Conservation (phyloP, 768 basidiomycete species). For the Trametes maxima region DNA sequence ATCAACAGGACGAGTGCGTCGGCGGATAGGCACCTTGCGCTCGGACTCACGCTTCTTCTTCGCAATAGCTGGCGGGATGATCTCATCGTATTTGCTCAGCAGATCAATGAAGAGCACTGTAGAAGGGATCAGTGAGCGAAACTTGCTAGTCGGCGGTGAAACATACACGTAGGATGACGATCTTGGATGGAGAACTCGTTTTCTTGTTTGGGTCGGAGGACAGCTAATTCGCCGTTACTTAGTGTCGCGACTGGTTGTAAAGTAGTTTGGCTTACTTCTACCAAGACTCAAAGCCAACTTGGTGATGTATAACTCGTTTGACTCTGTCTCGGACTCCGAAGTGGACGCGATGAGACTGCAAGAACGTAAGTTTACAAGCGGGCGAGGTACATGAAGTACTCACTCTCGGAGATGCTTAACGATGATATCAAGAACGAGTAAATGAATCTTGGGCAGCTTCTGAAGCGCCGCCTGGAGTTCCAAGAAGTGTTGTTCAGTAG, state of each 20-base stretch:
- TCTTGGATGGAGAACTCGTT: constrained; percentile 88
- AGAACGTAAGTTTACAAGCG: neutral
- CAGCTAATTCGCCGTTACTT: constrained; percentile 45
- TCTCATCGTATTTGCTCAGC: constrained; percentile 67
- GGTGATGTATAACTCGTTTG: constrained; percentile 77
- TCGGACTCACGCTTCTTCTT: constrained; percentile 89
- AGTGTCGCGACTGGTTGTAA: neutral
- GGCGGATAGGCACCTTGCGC: constrained; percentile 78
- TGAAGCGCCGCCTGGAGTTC: constrained; percentile 65
- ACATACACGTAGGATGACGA: constrained; percentile 75
- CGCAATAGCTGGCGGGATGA: constrained; percentile 80
- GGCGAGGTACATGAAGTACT: constrained; percentile 30
- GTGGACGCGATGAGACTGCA: constrained; percentile 71
- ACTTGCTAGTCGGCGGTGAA: neutral
- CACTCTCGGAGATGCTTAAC: constrained; percentile 76
- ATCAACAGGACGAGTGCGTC: constrained; percentile 86
- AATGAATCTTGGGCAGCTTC: constrained; percentile 74
- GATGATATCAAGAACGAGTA: constrained; percentile 78
- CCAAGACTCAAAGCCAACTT: constrained; percentile 90
- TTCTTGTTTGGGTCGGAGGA: constrained; percentile 82
- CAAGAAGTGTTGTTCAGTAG: constrained; percentile 62
- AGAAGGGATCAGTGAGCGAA: neutral
- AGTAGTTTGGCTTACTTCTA: constrained; percentile 57
- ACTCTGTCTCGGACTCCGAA: constrained; percentile 44
- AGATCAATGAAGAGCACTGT: constrained; percentile 86